Base-by-base conservation (phyloP, 1,284 basidiomycete genomes). In the Marasmius sp. region DNA sequence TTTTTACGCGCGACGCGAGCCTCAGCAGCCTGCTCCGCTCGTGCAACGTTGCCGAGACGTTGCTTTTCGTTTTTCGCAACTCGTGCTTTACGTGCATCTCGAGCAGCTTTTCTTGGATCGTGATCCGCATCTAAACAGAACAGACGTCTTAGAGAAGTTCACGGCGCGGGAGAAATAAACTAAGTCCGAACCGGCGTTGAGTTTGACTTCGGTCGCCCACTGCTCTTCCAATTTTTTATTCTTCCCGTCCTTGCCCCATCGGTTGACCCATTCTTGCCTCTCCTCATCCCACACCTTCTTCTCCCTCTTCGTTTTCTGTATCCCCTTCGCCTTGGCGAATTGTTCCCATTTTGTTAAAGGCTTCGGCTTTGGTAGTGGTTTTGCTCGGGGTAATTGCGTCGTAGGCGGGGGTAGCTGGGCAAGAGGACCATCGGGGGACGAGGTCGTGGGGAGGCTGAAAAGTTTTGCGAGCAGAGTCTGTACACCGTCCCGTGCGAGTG, bases 261-360 rank as follows among this genome's bases (percentile, higher is more conserved):
- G 81, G 59, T 90, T 85, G 12, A 97, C 93, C 93, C 94, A 99
- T 47, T 93, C 93, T 75, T 97, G 92, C 69, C 84, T 86, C 74
- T 96, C 95, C 69, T 98, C 97, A 76, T 99, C 96, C 89, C 93
- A 99, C 8, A 91, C 86, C 72, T 90, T 88, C 79, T 86, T 92
- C 48, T 98, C 94, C 62, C 85, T 86, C 66, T 82, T 87, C 72
- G 82, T 88, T 70, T 95, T 86, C 68, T 87, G 86, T 70, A 99
- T 99, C 37, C 97, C 97, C 80, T 98, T 98, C 49, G 92, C 89
- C 61, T 89, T 88, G 14, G 97, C 97, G 71, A 98, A 99, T 64
- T 88, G 84, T 79, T 98, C 94, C 97, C 97, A 99, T 75, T 98
- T 99, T 14, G 97, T 98, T 54, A 85, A 85, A 4, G 92, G 90